Evolutionary conservation across 176 grass and related monocot species (phyloP).

Genomic region (Bolboschoenus planiculmis): DNA sequence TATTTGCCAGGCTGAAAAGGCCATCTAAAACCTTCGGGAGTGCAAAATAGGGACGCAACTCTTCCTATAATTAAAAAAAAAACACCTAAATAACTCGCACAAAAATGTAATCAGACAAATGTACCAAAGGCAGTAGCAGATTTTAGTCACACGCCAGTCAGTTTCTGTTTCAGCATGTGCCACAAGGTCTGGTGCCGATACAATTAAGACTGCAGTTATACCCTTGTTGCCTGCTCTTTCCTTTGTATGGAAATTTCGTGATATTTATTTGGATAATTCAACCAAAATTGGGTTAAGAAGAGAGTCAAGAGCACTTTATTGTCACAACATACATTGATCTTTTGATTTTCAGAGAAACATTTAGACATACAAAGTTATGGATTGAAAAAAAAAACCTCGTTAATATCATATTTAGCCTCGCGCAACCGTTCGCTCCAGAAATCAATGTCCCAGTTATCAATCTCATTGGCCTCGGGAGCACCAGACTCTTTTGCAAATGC

Average conservation of each 20-base stretch:
- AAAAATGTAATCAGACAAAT: background rate
- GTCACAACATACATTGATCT: background rate
- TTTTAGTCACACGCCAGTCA: background rate
- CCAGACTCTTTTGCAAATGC: conserved; percentile 52
- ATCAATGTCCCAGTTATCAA: conserved; percentile 62
- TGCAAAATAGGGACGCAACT: conserved; percentile 80
- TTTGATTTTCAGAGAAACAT: background rate
- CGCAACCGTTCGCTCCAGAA: conserved; percentile 90
- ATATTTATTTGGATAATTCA: background rate
- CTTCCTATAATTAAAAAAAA: conserved; percentile 49
- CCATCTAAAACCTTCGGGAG: conserved; percentile 82
- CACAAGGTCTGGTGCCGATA: background rate
- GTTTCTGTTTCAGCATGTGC: background rate
- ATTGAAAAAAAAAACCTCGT: conserved; percentile 45
- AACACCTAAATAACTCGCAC: background rate
- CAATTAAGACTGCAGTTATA: background rate
- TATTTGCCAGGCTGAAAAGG: conserved; percentile 70
- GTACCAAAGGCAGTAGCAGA: background rate
- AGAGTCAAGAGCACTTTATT: background rate
- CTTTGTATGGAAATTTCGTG: too few relatives aligned
- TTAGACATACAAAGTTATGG: too few relatives aligned
- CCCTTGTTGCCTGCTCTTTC: background rate
- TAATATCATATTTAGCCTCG: conserved; percentile 87
- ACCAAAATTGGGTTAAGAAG: background rate
- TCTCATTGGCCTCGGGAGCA: conserved; percentile 67